Conservation (phyloP, 257 asterid species). For the Paraleonurus japonicus region DNA sequence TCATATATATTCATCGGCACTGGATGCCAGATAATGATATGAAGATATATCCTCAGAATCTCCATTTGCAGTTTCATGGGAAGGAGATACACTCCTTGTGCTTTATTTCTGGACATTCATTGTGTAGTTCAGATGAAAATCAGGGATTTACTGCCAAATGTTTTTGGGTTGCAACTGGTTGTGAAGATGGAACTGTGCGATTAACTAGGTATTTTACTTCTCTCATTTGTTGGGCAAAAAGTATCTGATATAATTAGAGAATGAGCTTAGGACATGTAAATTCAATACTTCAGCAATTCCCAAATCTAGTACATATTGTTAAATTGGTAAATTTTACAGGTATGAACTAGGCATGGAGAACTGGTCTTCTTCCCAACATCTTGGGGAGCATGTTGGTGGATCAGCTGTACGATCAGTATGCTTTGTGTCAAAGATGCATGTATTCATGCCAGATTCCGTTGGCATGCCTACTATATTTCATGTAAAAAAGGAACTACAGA, state of each 20-base stretch:
- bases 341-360: conserved; percentile 53
- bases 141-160: conserved; percentile 34
- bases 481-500: conserved; percentile 34
- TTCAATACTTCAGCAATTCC: neutral
- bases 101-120: conserved; percentile 48
- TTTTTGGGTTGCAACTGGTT: conserved; percentile 87
- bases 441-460: conserved; percentile 38
- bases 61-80: conserved; percentile 95
- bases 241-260: conserved; percentile 9
- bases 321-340: conserved; percentile 48
- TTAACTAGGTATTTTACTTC: conserved; percentile 64
- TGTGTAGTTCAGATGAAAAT: conserved; percentile 38
- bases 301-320: conserved; percentile 7
- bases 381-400: conserved; percentile 97
- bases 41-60: conserved; percentile 69
- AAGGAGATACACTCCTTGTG: conserved; percentile 89
- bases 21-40: conserved; percentile 61
- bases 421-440: conserved; percentile 59
- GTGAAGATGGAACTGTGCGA: conserved; percentile 98
- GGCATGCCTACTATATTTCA: conserved; percentile 30
- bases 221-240: conserved; percentile 16
- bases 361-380: conserved; percentile 79
- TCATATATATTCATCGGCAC: conserved; percentile 62
- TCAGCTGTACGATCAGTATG: conserved; percentile 92
- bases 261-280: neutral